Percentiles rank a stretch among this genome's conserved stretches.
Evolutionary conservation across 192 early-diverging fungal genomes (phyloP).

Genomic region (Kickxella alabastrina): DNA sequence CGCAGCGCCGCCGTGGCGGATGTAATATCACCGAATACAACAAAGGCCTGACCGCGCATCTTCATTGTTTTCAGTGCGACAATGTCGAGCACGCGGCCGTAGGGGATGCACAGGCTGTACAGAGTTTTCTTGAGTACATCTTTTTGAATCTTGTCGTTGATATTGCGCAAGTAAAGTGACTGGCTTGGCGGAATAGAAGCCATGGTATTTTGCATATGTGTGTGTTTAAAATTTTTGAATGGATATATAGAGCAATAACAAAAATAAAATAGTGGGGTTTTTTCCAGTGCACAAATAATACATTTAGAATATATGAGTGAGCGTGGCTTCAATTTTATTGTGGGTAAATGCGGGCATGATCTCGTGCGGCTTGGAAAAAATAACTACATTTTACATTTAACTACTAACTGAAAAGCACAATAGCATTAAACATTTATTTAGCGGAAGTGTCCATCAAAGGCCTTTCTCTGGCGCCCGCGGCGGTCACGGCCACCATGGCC

Average conservation of each 20-base stretch:
- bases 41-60: conserved; percentile 92
- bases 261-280: too few relatives aligned
- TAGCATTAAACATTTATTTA: not conserved
- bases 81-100: conserved; percentile 84
- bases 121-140: conserved; percentile 78
- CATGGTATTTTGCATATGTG: conserved; percentile 13
- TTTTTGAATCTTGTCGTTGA: conserved; percentile 77
- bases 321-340: too few relatives aligned
- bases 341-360: too few relatives aligned
- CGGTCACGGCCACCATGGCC: conserved; percentile 5
- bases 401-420: too few relatives aligned
- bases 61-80: conserved; percentile 75
- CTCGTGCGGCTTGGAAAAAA: too few relatives aligned
- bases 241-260: too few relatives aligned
- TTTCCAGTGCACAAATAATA: too few relatives aligned
- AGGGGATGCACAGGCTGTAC: conserved; percentile 85
- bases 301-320: too few relatives aligned
- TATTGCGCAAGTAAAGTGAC: conserved; percentile 79
- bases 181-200: conserved; percentile 57
- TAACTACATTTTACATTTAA: too few relatives aligned
- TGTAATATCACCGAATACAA: conserved; percentile 83
- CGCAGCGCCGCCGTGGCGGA: conserved; percentile 82
- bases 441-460: conserved; percentile 27
- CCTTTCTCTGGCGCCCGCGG: conserved; percentile 13
- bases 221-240: not conserved